These are phyloP conservation scores for Pleurotus tuoliensis DNA, from an alignment of 768 basidiomycete genomes.

Conservation along the genomic window DNA sequence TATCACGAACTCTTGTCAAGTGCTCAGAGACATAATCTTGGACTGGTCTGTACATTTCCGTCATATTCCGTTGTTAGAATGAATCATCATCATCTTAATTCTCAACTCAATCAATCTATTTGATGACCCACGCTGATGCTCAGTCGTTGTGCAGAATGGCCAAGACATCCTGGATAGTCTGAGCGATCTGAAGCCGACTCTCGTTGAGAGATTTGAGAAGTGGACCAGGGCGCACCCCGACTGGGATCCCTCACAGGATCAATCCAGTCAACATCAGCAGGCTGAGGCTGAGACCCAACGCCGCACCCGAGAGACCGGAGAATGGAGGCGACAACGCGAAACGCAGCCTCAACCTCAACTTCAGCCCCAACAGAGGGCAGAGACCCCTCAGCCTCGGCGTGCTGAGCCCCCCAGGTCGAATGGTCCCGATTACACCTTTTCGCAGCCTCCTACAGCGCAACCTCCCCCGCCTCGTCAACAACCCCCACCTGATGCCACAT, in stretches of 20 bases:
- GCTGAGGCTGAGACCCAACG: slow-evolving; percentile 16
- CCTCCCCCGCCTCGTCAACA: slow-evolving; percentile 1
- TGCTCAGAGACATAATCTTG: slow-evolving; percentile 64
- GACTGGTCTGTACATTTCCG: slow-evolving; percentile 48
- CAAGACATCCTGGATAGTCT: slow-evolving; percentile 70
- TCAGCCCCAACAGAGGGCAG: slow-evolving; percentile 23
- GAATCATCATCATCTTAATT: slow-evolving; percentile 3
- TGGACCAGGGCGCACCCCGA: slow-evolving; percentile 49
- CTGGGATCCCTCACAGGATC: slow-evolving; percentile 4
- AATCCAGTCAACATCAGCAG: neutral
- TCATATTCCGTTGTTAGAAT: slow-evolving; percentile 1
- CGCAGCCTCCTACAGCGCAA: slow-evolving; percentile 3
- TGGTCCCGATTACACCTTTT: slow-evolving; percentile 12
- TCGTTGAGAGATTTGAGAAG: slow-evolving; percentile 61
- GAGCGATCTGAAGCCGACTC: slow-evolving; percentile 55
- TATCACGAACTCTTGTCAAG: slow-evolving; percentile 51
- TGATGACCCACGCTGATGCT: slow-evolving; percentile 12
- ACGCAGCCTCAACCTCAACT: slow-evolving; percentile 12
- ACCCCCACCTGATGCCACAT: neutral
- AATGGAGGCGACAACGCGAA: slow-evolving; percentile 27
- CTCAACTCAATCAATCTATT: neutral
- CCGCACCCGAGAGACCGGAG: slow-evolving; percentile 16
- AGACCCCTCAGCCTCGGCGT: slow-evolving; percentile 16
- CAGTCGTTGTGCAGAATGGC: slow-evolving; percentile 49
- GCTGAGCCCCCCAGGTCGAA: slow-evolving; percentile 16